Base-by-base conservation (phyloP, 495 filamentous ascomycete species). In the Geopyxis carbonaria region DNA sequence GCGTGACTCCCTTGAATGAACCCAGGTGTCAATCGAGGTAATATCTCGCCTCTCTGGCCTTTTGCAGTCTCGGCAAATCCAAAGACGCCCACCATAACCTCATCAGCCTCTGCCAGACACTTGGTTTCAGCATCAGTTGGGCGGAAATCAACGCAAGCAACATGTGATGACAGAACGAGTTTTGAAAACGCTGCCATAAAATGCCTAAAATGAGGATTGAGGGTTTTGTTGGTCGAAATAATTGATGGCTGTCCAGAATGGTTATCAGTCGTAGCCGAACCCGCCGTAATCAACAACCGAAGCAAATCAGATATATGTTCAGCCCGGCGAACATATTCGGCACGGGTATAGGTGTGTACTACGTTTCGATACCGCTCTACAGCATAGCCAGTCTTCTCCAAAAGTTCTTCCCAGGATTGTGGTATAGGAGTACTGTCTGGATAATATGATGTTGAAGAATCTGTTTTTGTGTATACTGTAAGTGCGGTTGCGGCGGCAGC, bases 121-220 rank as follows among this genome's bases (percentile, higher is more conserved):
- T 97, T 97, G 2, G 87, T 91, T 55, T 97, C 89, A 23, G 70
- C 64, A 43, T 70, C 73, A 24, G 68, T 63, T 27, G 72, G 64
- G 15, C 85, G 83, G 73, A 80, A 94, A 57, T 95, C 89, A 21
- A 87, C 78, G 16, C 87, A 81, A 24, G 89, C 89, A 53, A 95
- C 93, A 57, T 95, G 89, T n/a, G 89, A 94, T 15, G 87, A 95
- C 23, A 97, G 72, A 16, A 97, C 91, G 25, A 97, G 66, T 58
- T 95, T 97, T 25, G 91, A 95, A 60, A 95, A 95, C 48, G 89
- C 81, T 4, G 89, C 95, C 89, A 97, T 97, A 78, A 93, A 94
- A 55, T 94, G 91, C 35, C 91, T 72, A 60, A 94, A 97, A 61
- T 95, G 84, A 21, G 91, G 89, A 51, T 95, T 94, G 30, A 97